Conservation (phyloP, 2,329 filamentous ascomycete genomes). For the Tolypocladium nubicola region DNA sequence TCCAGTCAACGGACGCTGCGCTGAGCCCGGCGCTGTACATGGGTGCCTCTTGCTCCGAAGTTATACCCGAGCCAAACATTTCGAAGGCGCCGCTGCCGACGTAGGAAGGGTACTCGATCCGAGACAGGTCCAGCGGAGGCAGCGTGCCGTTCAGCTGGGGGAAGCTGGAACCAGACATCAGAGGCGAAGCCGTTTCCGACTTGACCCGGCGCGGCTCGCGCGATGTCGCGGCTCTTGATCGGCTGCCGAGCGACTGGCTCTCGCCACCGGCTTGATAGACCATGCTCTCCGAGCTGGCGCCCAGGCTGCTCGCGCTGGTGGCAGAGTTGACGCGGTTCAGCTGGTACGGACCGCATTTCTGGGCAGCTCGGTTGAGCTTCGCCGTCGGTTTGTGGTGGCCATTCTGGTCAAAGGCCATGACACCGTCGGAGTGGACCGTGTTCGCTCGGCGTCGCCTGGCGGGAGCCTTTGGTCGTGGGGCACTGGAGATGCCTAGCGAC, state of each 20-base stretch:
- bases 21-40: constrained; percentile 53
- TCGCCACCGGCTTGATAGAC: constrained; percentile 27
- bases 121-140: constrained; percentile 48
- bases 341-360: constrained; percentile 53
- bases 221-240: constrained; percentile 25
- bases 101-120: constrained; percentile 39
- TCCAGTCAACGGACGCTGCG: constrained; percentile 38
- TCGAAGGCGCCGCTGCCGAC: constrained; percentile 38
- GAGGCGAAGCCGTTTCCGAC: constrained; percentile 51
- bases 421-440: constrained; percentile 50
- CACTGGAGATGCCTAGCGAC: constrained; percentile 13
- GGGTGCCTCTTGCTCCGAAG: constrained; percentile 42
- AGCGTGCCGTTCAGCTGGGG: constrained; percentile 42
- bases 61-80: constrained; percentile 35
- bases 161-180: constrained; percentile 39
- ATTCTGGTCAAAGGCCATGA: constrained; percentile 50
- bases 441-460: constrained; percentile 46
- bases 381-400: constrained; percentile 53
- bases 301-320: constrained; percentile 39
- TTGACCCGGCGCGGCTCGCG: constrained; percentile 43
- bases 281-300: constrained; percentile 29
- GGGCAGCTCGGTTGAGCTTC: constrained; percentile 49
- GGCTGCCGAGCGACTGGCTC: constrained; percentile 18
- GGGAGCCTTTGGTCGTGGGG: constrained; percentile 28
- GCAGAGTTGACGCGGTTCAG: constrained; percentile 48